Percentiles rank a stretch among this genome's conserved stretches.
These are phyloP conservation scores for Phellinidium pouzarii DNA, from an alignment of 1,284 basidiomycete genomes.

Conservation along the genomic window DNA sequence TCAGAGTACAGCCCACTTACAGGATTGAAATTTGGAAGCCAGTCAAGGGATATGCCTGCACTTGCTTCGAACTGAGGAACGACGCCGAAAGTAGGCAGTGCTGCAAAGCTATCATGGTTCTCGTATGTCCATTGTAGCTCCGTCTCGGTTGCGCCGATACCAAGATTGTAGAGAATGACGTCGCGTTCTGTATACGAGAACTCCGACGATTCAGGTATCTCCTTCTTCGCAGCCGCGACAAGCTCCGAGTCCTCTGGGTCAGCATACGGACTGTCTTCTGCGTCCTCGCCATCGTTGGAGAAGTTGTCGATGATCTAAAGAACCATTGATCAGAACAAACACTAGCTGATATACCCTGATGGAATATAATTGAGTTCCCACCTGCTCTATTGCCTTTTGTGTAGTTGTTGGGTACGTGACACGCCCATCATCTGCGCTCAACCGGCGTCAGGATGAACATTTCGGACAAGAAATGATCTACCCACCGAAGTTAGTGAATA, in stretches of 20 bases:
- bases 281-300: slow-evolving; percentile 45
- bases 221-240: slow-evolving; percentile 79
- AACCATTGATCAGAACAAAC: not conserved
- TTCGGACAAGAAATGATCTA: slow-evolving; percentile 14
- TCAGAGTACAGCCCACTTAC: slow-evolving; percentile 36
- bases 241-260: slow-evolving; percentile 84
- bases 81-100: slow-evolving; percentile 92
- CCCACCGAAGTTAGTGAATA: slow-evolving; percentile 79
- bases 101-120: slow-evolving; percentile 79
- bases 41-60: slow-evolving; percentile 64
- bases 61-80: slow-evolving; percentile 86
- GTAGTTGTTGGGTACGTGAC: slow-evolving; percentile 72
- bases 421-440: slow-evolving; percentile 57
- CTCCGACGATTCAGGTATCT: slow-evolving; percentile 45
- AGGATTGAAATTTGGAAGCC: slow-evolving; percentile 92
- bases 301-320: slow-evolving; percentile 74
- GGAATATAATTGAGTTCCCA: slow-evolving; percentile 23
- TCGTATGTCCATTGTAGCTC: slow-evolving; percentile 93
- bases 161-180: slow-evolving; percentile 93
- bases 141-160: slow-evolving; percentile 90
- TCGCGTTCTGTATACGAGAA: slow-evolving; percentile 85
- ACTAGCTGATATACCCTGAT: not conserved
- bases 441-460: slow-evolving; percentile 3
- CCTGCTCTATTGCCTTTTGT: slow-evolving; percentile 69
- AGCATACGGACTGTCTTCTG: slow-evolving; percentile 46